These are phyloP conservation scores for Gardenia jasminoides DNA, from an alignment of 257 asterid genomes.

Conservation along the genomic window DNA sequence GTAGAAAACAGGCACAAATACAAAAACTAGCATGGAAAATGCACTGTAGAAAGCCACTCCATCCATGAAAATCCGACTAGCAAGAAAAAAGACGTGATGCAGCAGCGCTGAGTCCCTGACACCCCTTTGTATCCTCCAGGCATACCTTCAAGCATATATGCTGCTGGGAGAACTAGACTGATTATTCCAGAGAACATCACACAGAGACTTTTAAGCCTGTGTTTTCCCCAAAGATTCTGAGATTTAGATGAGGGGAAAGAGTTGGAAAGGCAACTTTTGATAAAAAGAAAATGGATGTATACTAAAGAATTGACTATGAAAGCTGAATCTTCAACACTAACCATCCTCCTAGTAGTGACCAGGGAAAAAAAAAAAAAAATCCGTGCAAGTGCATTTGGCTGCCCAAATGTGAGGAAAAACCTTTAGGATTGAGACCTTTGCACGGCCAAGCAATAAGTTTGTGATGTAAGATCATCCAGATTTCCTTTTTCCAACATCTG, in stretches of 20 bases:
- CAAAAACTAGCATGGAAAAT: slow-evolving; percentile 66
- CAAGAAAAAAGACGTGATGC: slow-evolving; percentile 62
- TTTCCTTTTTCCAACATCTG: too few relatives aligned
- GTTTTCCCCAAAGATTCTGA: slow-evolving; percentile 51
- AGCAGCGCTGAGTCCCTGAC: slow-evolving; percentile 38
- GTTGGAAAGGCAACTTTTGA: slow-evolving; percentile 61
- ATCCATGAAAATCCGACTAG: slow-evolving; percentile 74
- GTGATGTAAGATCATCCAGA: too few relatives aligned
- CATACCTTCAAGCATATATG: slow-evolving; percentile 54
- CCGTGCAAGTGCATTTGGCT: slow-evolving; percentile 52
- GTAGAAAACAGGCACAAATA: slow-evolving; percentile 72
- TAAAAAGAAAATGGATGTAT: slow-evolving; percentile 61
- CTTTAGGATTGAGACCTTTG: slow-evolving; percentile 1
- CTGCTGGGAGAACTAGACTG: slow-evolving; percentile 61
- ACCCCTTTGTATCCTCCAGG: slow-evolving; percentile 51
- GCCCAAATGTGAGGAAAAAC: slow-evolving; percentile 50
- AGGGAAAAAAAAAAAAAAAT: slow-evolving; percentile 47
- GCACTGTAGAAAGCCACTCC: slow-evolving; percentile 53
- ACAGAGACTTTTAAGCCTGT: slow-evolving; percentile 34
- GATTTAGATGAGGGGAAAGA: slow-evolving; percentile 19
- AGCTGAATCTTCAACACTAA: slow-evolving; percentile 45
- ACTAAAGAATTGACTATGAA: slow-evolving; percentile 62
- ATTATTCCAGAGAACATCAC: slow-evolving; percentile 49
- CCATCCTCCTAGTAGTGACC: slow-evolving; percentile 66
- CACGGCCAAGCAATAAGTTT: too few relatives aligned